Percentiles rank a stretch among this genome's conserved stretches.
These are phyloP conservation scores for Penicillium robsamsonii DNA, from an alignment of 495 filamentous ascomycete species.

Conservation along the genomic window DNA sequence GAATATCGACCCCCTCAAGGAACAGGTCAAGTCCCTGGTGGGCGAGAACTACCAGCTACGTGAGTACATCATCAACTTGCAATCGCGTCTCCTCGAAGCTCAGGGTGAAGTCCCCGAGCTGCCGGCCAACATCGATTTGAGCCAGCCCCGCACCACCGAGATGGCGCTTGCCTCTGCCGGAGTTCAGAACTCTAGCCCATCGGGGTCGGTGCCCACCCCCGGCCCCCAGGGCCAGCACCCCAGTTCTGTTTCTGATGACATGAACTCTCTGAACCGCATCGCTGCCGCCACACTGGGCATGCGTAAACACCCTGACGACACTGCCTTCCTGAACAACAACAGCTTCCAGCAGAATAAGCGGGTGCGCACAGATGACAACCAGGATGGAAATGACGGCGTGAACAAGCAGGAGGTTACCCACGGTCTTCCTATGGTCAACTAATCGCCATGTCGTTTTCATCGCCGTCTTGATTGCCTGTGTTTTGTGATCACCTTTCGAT, in stretches of 20 bases:
- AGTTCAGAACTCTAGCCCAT: slow-evolving; percentile 12
- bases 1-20: slow-evolving; percentile 66
- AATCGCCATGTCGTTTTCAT: slow-evolving; percentile 1
- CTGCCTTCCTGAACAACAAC: slow-evolving; percentile 29
- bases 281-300: slow-evolving; percentile 47
- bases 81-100: slow-evolving; percentile 81
- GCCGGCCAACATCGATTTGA: slow-evolving; percentile 61
- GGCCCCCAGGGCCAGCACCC: slow-evolving; percentile 28
- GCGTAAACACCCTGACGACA: slow-evolving; percentile 45
- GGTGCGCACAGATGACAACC: slow-evolving; percentile 34
- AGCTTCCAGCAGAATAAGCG: slow-evolving; percentile 38
- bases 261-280: slow-evolving; percentile 48
- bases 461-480: slow-evolving; percentile 1
- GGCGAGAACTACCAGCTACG: slow-evolving; percentile 85
- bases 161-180: slow-evolving; percentile 25
- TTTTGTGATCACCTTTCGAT: slow-evolving; percentile 13
- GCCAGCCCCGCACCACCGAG: slow-evolving; percentile 38
- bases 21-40: slow-evolving; percentile 70
- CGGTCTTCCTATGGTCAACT: slow-evolving; percentile 31
- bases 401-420: slow-evolving; percentile 34
- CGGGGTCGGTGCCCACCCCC: slow-evolving; percentile 11
- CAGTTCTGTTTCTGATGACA: slow-evolving; percentile 37
- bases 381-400: slow-evolving; percentile 24
- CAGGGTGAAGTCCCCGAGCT: slow-evolving; percentile 81
- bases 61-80: slow-evolving; percentile 87